Conservation (phyloP, 495 filamentous ascomycete genomes). For the Penicillium cinerascens region DNA sequence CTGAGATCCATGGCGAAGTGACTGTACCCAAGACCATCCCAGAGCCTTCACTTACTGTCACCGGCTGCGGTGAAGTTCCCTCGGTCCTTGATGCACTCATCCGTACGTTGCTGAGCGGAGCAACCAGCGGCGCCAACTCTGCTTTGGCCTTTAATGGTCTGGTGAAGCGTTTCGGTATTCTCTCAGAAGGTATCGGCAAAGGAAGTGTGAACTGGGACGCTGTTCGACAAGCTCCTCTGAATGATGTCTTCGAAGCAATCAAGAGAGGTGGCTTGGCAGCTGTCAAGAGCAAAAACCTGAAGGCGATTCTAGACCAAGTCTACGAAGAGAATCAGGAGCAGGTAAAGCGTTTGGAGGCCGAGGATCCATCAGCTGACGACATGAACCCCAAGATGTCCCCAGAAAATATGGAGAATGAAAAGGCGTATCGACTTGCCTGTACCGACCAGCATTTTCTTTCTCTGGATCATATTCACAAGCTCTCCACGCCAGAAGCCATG, state of each 20-base stretch:
- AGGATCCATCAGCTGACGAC: background rate
- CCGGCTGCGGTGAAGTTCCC: constrained; percentile 92
- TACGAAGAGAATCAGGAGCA: constrained; percentile 62
- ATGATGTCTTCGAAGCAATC: constrained; percentile 70
- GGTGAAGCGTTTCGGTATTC: constrained; percentile 63
- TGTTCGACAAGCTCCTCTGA: constrained; percentile 59
- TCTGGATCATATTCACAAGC: constrained; percentile 71
- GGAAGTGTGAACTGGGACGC: constrained; percentile 87
- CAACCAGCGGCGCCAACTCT: constrained; percentile 65
- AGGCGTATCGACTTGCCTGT: constrained; percentile 48
- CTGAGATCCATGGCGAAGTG: constrained; percentile 62
- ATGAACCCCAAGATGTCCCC: background rate
- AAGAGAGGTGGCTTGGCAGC: constrained; percentile 64
- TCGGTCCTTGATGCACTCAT: constrained; percentile 86
- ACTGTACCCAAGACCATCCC: constrained; percentile 66
- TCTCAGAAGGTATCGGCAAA: constrained; percentile 58
- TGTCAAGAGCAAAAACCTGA: constrained; percentile 73
- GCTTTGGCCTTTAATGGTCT: constrained; percentile 69
- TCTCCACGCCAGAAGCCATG: constrained; percentile 68
- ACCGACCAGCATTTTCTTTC: constrained; percentile 59
- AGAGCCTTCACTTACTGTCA: constrained; percentile 69
- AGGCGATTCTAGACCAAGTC: constrained; percentile 76
- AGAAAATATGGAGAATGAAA: constrained; percentile 35
- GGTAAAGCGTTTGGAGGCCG: constrained; percentile 29
- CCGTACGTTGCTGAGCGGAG: constrained; percentile 74